Percentiles rank a stretch among this genome's conserved stretches.
These are phyloP conservation scores for Plasmodium adleri DNA, from an alignment of 169 alveolate species.

Conservation along the genomic window DNA sequence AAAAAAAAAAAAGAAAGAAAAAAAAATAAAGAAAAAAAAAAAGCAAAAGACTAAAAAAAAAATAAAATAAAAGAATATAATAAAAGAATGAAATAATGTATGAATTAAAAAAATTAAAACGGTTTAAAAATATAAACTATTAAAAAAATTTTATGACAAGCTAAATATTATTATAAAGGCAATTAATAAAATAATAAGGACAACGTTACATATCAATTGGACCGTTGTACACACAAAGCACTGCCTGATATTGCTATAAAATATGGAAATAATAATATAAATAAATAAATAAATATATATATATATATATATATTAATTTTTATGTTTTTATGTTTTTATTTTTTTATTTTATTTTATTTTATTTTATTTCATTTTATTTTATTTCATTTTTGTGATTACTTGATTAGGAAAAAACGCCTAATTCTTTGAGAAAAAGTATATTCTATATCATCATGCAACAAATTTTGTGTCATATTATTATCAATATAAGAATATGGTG, in stretches of 20 bases:
- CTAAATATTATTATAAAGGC: conserved; percentile 26
- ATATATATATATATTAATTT: conserved; percentile 36
- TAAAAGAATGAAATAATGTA: too few species aligned
- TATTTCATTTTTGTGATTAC: background rate
- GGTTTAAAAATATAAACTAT: background rate
- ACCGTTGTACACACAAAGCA: conserved; percentile 28
- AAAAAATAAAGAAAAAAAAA: too few species aligned
- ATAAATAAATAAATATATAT: conserved; percentile 23
- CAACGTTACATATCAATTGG: conserved; percentile 44
- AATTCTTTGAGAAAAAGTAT: conserved; percentile 44
- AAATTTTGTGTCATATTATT: conserved; percentile 20
- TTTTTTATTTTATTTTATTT: too few species aligned
- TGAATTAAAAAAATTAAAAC: background rate
- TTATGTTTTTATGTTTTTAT: background rate
- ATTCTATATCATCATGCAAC: conserved; percentile 7
- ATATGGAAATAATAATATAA: background rate
- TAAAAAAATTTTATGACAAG: background rate
- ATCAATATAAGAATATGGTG: conserved; percentile 33
- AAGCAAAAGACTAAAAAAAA: too few species aligned
- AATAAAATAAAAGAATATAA: too few species aligned
- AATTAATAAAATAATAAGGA: conserved; percentile 27
- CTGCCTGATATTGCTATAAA: conserved; percentile 16
- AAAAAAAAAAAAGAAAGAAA: too few species aligned
- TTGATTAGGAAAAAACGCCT: conserved; percentile 14
- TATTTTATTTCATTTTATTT: too few species aligned